Conservation (phyloP, 2,329 filamentous ascomycete genomes). For the Fusarium pseudocircinatum region DNA sequence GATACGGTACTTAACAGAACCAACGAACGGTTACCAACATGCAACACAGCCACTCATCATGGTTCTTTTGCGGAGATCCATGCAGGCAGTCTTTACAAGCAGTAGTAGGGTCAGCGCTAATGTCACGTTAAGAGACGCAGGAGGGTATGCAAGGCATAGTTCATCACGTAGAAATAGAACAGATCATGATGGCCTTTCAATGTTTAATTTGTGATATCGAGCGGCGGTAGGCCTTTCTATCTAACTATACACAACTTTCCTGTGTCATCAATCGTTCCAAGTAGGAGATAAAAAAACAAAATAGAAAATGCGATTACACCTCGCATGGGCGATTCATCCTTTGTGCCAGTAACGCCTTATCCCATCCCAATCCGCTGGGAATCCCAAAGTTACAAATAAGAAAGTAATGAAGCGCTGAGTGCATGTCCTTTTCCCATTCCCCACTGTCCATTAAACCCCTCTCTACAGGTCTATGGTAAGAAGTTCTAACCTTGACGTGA, state of each 20-base stretch:
- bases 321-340: conserved; percentile 28
- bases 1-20: background rate
- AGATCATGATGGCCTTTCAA: conserved; percentile 15
- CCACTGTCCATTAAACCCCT: background rate
- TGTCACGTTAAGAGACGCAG: background rate
- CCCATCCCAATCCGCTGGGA: conserved; percentile 33
- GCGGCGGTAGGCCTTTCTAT: conserved; percentile 43
- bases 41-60: background rate
- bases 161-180: background rate
- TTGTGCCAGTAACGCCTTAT: conserved; percentile 38
- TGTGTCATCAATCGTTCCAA: conserved; percentile 43
- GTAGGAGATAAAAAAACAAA: conserved; percentile 15
- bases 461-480: conserved; percentile 49
- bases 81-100: background rate
- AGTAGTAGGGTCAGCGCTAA: conserved; percentile 2
- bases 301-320: conserved; percentile 38
- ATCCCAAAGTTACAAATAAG: conserved; percentile 34
- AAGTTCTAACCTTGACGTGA: conserved; percentile 51
- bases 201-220: conserved; percentile 39
- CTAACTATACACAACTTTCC: conserved; percentile 44
- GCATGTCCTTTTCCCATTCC: conserved; percentile 26
- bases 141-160: background rate
- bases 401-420: conserved; percentile 39
- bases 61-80: background rate
- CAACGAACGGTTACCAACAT: background rate